Conservation (phyloP, 2,329 filamentous ascomycete genomes). For the Diplodia intermedia region DNA sequence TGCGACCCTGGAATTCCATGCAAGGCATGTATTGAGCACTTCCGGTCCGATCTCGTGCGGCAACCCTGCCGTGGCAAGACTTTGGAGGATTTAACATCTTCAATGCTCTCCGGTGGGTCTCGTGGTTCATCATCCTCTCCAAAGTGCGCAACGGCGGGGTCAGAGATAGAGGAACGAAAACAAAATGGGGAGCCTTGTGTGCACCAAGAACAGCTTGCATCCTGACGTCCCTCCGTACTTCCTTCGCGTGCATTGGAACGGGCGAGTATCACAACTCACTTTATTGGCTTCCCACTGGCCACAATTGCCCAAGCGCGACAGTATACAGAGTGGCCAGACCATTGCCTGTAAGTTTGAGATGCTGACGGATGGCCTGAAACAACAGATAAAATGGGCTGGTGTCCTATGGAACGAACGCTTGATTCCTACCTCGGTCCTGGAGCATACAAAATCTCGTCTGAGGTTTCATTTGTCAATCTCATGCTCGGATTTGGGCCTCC, state of each 20-base stretch:
- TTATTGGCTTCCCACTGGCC: background rate
- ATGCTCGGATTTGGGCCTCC: conserved; percentile 46
- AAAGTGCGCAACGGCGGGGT: background rate
- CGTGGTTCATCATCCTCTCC: conserved; percentile 20
- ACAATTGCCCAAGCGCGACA: conserved; percentile 11
- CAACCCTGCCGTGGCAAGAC: conserved; percentile 46
- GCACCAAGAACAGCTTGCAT: background rate
- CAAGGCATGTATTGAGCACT: conserved; percentile 48
- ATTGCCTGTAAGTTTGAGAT: background rate
- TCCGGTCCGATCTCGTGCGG: conserved; percentile 46
- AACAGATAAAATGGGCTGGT: conserved; percentile 44
- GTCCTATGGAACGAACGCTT: conserved; percentile 43
- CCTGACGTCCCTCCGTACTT: background rate
- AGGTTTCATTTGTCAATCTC: conserved; percentile 43
- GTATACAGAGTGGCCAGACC: no score
- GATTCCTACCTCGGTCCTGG: conserved; percentile 39
- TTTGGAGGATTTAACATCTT: conserved; percentile 21
- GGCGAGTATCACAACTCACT: background rate
- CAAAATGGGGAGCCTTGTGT: background rate
- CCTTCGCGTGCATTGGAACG: background rate
- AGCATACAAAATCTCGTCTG: conserved; percentile 35
- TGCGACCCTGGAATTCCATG: conserved; percentile 52
- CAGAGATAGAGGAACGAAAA: background rate
- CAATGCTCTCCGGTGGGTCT: conserved; percentile 28
- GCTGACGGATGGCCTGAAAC: conserved; percentile 11